A percentile compares a stretch with the other conserved stretches of the same genome.
These are phyloP conservation scores for Xylaria flabelliformis DNA, from an alignment of 495 filamentous ascomycete genomes.

Conservation along the genomic window DNA sequence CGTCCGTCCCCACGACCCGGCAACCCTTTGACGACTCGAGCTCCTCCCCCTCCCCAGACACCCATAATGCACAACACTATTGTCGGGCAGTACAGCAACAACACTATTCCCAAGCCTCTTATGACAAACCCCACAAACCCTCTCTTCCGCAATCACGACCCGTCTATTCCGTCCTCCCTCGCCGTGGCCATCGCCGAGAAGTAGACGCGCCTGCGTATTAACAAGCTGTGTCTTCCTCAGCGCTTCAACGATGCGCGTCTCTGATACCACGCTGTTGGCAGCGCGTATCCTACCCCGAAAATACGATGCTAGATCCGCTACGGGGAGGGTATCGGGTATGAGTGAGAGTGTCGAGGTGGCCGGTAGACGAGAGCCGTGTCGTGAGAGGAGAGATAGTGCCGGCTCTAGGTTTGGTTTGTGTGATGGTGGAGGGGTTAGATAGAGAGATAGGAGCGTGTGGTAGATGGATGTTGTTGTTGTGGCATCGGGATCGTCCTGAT, in stretches of 20 bases:
- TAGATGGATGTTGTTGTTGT: constrained; percentile 73
- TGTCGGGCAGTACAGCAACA: constrained; percentile 65
- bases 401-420: constrained; percentile 76
- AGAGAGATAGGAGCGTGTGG: constrained; percentile 86
- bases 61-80: constrained; percentile 80
- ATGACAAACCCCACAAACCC: constrained; percentile 89
- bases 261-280: constrained; percentile 80
- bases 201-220: constrained; percentile 70
- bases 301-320: constrained; percentile 84
- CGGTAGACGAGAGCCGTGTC: constrained; percentile 89
- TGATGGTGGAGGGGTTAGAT: constrained; percentile 80
- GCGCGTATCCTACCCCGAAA: constrained; percentile 89
- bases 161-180: constrained; percentile 64
- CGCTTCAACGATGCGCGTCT: constrained; percentile 75
- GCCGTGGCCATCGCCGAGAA: constrained; percentile 65
- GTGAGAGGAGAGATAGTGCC: constrained; percentile 84
- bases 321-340: constrained; percentile 79
- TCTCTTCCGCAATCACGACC: constrained; percentile 83
- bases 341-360: constrained; percentile 82
- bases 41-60: constrained; percentile 60
- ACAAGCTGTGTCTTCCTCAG: constrained; percentile 77
- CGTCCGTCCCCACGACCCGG: constrained; percentile 23
- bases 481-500: constrained; percentile 56
- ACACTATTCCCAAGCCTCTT: constrained; percentile 91
- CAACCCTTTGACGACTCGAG: constrained; percentile 32